Evolutionary conservation across 2,329 filamentous ascomycete species (phyloP).

Genomic region (Fusarium keratoplasticum): DNA sequence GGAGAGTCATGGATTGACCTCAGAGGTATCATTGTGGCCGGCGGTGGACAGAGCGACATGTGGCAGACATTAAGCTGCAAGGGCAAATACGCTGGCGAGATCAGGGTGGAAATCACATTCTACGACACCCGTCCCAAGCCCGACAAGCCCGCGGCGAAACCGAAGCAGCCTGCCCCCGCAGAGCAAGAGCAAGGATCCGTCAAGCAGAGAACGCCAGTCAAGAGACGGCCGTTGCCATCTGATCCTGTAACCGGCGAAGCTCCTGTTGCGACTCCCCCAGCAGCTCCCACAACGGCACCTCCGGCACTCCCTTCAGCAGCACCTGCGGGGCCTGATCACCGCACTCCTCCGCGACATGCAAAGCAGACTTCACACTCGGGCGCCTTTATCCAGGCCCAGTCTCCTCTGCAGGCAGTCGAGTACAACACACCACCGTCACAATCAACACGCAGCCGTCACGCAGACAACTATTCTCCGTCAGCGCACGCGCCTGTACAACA

Average conservation of each 20-base stretch:
- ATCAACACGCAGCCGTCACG: constrained; percentile 47
- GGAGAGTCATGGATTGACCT: constrained; percentile 93
- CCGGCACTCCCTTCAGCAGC: constrained; percentile 35
- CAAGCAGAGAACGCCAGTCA: constrained; percentile 72
- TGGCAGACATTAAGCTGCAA: constrained; percentile 92
- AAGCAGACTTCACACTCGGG: constrained; percentile 51
- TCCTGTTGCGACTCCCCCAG: constrained; percentile 43
- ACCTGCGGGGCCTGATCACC: constrained; percentile 55
- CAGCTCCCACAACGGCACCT: constrained; percentile 9
- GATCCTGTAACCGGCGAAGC: constrained; percentile 75
- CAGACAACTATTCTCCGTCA: constrained; percentile 53
- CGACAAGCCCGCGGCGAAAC: constrained; percentile 72
- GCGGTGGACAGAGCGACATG: constrained; percentile 92
- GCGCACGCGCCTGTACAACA: constrained; percentile 37
- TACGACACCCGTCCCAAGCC: constrained; percentile 90
- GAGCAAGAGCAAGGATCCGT: constrained; percentile 53
- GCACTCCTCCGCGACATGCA: constrained; percentile 62
- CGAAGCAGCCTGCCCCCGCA: constrained; percentile 55
- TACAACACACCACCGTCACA: constrained; percentile 58
- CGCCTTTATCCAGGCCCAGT: constrained; percentile 61
- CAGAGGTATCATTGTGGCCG: constrained; percentile 80
- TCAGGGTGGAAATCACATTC: constrained; percentile 94
- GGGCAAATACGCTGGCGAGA: constrained; percentile 95
- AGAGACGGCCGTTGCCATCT: constrained; percentile 84
- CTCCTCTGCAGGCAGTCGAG: constrained; percentile 65